Evolutionary conservation across 1,284 basidiomycete species (phyloP), one percentile per base, ranked within the genome.

Genomic region (Stygiomarasmius scandens): DNA sequence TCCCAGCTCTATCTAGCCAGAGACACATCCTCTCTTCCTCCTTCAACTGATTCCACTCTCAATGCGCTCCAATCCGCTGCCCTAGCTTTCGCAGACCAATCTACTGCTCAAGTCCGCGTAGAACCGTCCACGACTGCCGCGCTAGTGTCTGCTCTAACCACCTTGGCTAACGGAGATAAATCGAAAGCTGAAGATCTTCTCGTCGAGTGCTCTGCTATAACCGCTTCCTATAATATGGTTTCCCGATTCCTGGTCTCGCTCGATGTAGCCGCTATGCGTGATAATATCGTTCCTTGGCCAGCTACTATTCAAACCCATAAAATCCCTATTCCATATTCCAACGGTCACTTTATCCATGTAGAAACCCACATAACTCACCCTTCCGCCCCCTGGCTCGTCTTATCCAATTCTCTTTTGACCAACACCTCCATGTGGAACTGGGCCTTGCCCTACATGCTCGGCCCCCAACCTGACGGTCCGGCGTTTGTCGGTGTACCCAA

Each of bases 151-250:
- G 61, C 72, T 38, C 60, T 75, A 38, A 55, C 60, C 52, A 44
- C 27, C 29, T 64, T 65, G 57, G 64, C 69, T 4, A 3, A 64
- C 23, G 56, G 62, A n/a, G 61, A 61, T 20, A 67, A 70, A 24
- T 14, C 49, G 52, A 58, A 66, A 50, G 65, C 71, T 0, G 71
- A 79, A 50, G 77, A 80, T 62, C 64, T 82, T 22, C 72, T 82
- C 44, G 79, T 80, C 22, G 82, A 85, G 61, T 75, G 73, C 16
- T 75, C 77, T 0, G 73, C 80, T 36, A 74, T 80, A 1, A 74
- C 79, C 0, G 78, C 79, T 2, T 65, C 72, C 0, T 85, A 85
- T 63, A 84, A 84, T 66, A 80, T 83, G 80, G 82, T 85, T 1
- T 84, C 82, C 22, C 73, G 83, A n/a, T 79, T 84, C 61, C 70